Conservation (phyloP, 148 eudicot species). For the Rhododendron williamsianum region DNA sequence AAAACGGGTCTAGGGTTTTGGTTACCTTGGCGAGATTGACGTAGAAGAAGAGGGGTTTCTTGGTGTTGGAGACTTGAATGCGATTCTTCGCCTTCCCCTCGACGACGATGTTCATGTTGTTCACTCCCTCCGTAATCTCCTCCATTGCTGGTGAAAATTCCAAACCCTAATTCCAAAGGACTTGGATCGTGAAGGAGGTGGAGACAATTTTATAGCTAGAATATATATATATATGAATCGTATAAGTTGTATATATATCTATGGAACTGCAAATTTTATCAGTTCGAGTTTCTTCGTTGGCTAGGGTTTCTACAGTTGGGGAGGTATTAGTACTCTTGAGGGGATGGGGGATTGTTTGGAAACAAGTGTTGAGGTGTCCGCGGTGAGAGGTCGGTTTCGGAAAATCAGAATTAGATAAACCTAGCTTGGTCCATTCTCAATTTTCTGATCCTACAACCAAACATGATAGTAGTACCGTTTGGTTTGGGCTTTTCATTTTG, state of each 20-base stretch:
- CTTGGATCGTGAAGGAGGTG: too few species aligned
- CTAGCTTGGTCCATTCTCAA: neutral
- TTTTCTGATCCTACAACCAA: neutral
- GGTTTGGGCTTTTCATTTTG: neutral
- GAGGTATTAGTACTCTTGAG: neutral
- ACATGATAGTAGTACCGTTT: neutral
- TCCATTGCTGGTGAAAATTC: neutral
- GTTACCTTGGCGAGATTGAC: slow-evolving; percentile 15
- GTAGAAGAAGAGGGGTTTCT: slow-evolving; percentile 12
- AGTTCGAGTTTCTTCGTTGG: neutral
- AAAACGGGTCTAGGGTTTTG: neutral
- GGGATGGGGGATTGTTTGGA: neutral
- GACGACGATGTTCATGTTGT: slow-evolving; percentile 1
- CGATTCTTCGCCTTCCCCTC: slow-evolving; percentile 13
- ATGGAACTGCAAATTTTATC: neutral
- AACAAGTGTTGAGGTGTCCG: neutral
- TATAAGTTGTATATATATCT: neutral
- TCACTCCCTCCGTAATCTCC: slow-evolving; percentile 11
- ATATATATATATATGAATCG: neutral
- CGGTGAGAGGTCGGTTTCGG: neutral
- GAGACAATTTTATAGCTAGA: neutral
- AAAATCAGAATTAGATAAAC: neutral
- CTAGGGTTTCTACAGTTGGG: slow-evolving; percentile 5
- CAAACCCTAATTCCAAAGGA: neutral
- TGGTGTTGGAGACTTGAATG: slow-evolving; percentile 14